Evolutionary conservation across 2,329 filamentous ascomycete species (phyloP), one percentile per base, ranked within the genome.

Genomic region (Fusarium setosum): DNA sequence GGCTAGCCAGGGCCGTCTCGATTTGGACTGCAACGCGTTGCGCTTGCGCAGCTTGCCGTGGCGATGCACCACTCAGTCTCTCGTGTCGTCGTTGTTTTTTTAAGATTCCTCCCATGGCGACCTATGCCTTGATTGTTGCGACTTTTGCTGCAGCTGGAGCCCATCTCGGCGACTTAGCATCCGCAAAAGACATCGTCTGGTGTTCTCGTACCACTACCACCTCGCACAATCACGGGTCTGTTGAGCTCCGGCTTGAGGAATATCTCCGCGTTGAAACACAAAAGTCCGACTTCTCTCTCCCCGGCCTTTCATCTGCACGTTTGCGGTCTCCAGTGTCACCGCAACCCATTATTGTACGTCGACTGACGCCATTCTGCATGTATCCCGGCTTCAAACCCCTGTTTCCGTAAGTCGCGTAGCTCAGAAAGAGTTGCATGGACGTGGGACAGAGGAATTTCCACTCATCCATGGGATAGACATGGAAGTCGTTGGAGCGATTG

Each of bases 31-130:
- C 35, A 57, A 69, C 60, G 56, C 65, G 68, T 68, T 54, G 45
- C 61, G 57, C 65, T 71, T 65, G 69, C 69, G 63, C 55, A 68
- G 59, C 63, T 65, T 65, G 50, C 59, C 56, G 61, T 58, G 56
- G 52, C 55, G 47, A 58, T 61, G 56, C 59, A 56, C 48, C 21
- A 48, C 47, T 38, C 37, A 24, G n/a, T 15, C 26, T 29, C 40
- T 41, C 21, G 29, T 31, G 51, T 35, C 6, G 44, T 55, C 17
- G 18, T 13, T n/a, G n/a, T n/a, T n/a, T 24, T 37, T 21, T 29
- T 29, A 32, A 21, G 17, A 20, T 12, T 17, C 18, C 31, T 29
- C 12, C 20, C 20, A 48, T 24, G 26, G 11, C 26, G 15, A 31
- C 8, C 15, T 20, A 41, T 42, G 42, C 42, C 18, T 47, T 60